A percentile compares a stretch with the other conserved stretches of the same genome.
phyloP scores from a whole-genome alignment of 495 filamentous ascomycete genomes.

The Lasiosphaeriaceae sp. region DNA sequence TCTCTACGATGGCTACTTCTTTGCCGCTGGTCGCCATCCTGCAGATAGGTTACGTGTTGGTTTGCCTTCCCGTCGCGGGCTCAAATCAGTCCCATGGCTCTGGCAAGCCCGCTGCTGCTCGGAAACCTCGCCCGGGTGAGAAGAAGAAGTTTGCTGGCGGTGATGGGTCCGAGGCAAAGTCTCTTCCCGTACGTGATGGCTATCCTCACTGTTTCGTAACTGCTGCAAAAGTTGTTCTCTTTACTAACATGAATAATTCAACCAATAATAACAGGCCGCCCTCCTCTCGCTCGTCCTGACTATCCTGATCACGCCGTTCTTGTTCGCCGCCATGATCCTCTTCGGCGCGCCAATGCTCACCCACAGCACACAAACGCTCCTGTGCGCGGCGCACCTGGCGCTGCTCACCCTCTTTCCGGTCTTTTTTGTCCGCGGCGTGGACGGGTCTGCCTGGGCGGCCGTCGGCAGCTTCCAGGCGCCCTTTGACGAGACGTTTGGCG shows the following conservation, averaged over 20 bases:
- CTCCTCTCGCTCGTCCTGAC: slow-evolving; percentile 62
- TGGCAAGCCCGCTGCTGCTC: slow-evolving; percentile 11
- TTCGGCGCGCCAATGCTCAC: slow-evolving; percentile 90
- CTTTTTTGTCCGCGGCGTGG: slow-evolving; percentile 80
- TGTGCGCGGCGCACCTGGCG: slow-evolving; percentile 77
- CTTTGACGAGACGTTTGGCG: slow-evolving; percentile 68
- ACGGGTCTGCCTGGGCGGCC: slow-evolving; percentile 67
- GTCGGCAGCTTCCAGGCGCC: slow-evolving; percentile 53
- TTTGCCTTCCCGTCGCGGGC: slow-evolving; percentile 70
- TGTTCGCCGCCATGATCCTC: slow-evolving; percentile 67
- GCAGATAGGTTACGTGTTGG: slow-evolving; percentile 63
- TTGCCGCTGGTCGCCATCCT: slow-evolving; percentile 60
- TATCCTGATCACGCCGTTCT: slow-evolving; percentile 50
- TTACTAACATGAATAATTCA: not conserved
- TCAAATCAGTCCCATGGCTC: slow-evolving; percentile 19
- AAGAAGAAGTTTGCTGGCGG: slow-evolving; percentile 30
- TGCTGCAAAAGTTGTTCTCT: not conserved
- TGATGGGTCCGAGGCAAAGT: not conserved
- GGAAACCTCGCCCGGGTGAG: slow-evolving; percentile 38
- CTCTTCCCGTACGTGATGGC: slow-evolving; percentile 29
- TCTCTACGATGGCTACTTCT: slow-evolving; percentile 55
- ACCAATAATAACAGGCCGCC: slow-evolving; percentile 47
- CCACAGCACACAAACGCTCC: slow-evolving; percentile 70
- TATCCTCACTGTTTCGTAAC: slow-evolving; percentile 9
- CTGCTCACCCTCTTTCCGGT: slow-evolving; percentile 69